Conservation (phyloP, 2,329 filamentous ascomycete genomes). For the Colletotrichum tofieldiae region DNA sequence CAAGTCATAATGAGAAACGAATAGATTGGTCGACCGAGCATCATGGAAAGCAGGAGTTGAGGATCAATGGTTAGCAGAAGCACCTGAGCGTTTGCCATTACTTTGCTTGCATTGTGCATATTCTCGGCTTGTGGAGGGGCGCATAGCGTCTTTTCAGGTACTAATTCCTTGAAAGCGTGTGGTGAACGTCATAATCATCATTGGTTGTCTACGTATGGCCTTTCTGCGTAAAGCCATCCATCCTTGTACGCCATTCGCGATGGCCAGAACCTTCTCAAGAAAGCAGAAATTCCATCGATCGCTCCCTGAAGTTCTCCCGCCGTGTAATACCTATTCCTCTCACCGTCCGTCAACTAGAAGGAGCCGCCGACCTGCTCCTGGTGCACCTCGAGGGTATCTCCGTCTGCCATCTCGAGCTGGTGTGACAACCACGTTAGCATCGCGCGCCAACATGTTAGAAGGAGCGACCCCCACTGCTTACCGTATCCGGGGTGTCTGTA, state of each 20-base stretch:
- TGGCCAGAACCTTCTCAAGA: slow-evolving; percentile 16
- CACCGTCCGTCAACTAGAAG: slow-evolving; percentile 15
- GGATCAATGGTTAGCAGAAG: background rate
- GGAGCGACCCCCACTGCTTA: slow-evolving; percentile 66
- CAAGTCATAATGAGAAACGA: slow-evolving; percentile 61
- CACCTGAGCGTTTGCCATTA: background rate
- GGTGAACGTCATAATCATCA: slow-evolving; percentile 42
- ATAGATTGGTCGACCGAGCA: background rate
- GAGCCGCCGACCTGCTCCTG: slow-evolving; percentile 95
- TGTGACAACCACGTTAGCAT: slow-evolving; percentile 45
- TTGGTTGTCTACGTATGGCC: slow-evolving; percentile 31
- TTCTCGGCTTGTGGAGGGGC: background rate
- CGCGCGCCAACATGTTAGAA: background rate
- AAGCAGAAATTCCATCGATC: slow-evolving; percentile 26
- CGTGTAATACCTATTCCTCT: slow-evolving; percentile 7
- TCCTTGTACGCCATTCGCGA: slow-evolving; percentile 29
- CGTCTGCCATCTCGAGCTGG: slow-evolving; percentile 96
- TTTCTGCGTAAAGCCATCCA: slow-evolving; percentile 2
- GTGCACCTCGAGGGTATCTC: slow-evolving; percentile 96
- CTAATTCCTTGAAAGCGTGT: background rate
- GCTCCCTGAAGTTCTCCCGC: slow-evolving; percentile 6
- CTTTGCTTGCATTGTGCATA: background rate
- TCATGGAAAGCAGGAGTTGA: background rate
- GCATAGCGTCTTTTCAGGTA: slow-evolving; percentile 7
- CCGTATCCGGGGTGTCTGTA: slow-evolving; percentile 90